Base-by-base conservation (phyloP, 768 basidiomycete genomes). In the Suillus subluteus region DNA sequence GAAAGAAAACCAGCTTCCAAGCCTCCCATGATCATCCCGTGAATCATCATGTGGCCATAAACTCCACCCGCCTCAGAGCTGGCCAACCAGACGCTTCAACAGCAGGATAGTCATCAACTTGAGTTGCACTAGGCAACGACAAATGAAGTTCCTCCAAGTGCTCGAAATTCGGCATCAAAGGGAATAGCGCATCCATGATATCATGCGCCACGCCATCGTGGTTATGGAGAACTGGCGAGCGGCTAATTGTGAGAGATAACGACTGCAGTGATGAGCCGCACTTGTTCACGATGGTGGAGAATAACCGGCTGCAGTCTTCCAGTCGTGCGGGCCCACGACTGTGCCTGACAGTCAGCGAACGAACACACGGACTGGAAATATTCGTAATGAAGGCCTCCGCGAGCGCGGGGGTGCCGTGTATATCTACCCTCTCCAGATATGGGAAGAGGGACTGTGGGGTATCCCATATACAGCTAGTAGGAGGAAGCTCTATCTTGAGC, bases 401-500 rank as follows among this genome's bases (percentile, higher is more conserved):
- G 4, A 30, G 26, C 18, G 26, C 30, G 6, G 59, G 59, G 18
- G 59, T 61, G 12, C 59, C 59, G 6, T 41, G 40, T 43, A 61
- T 61, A 3, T 61, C 59, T 41, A 61, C 16, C 16, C 18, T 43
- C 41, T 61, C 59, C 12, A 61, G 59, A 44, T 43, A 11, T 32
- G 59, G 41, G 30, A 61, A 61, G 41, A 61, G 30, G 6, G 59
- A 21, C 6, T 61, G 23, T 7, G 59, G 26, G 1, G 43, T 18
- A 13, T 61, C 41, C 59, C 59, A 61, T 61, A 43, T 43, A 26
- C 18, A 61, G 26, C 41, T 61, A 16, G 59, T 32, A 32, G 41
- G 41, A 21, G 59, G 59, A 18, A 61, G 59, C 59, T 61, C 59
- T 21, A 61, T 61, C 30, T 61, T 61, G 59, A 61, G 59, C 43